phyloP scores from a whole-genome alignment of 768 basidiomycete species.

The Mycena floridula region DNA sequence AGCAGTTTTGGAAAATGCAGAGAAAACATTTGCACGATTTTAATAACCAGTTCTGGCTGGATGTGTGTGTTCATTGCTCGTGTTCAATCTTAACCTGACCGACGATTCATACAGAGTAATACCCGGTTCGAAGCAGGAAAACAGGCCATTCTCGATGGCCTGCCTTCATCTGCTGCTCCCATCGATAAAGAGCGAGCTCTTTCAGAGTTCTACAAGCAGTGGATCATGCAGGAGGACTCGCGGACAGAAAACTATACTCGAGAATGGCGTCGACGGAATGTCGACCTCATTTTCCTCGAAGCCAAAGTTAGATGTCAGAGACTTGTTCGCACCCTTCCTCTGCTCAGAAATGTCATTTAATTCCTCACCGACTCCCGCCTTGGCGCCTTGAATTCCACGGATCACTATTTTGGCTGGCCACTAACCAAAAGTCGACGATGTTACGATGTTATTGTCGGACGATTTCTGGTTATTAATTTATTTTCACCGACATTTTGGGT shows the following conservation, averaged over 20 bases:
- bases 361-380: no score
- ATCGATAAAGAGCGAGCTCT: conserved; percentile 63
- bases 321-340: background rate
- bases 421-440: no score
- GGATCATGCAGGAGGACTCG: conserved; percentile 63
- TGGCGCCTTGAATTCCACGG: no score
- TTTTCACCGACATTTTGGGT: no score
- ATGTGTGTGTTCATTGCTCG: conserved; percentile 53
- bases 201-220: conserved; percentile 66
- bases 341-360: no score
- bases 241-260: conserved; percentile 54
- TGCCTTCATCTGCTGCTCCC: conserved; percentile 42
- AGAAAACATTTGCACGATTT: conserved; percentile 69
- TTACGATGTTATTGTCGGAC: no score
- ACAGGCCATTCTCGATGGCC: conserved; percentile 45
- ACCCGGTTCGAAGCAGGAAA: conserved; percentile 73
- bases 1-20: conserved; percentile 66
- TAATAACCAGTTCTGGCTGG: conserved; percentile 76
- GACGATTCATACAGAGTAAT: no score
- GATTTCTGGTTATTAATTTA: no score
- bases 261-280: conserved; percentile 65
- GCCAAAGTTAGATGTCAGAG: conserved; percentile 44
- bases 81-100: conserved; percentile 1
- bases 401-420: no score
- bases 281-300: conserved; percentile 48